These are phyloP conservation scores for Phytophthora niederhauseri DNA, from an alignment of 352 stramenopile genomes.

Conservation along the genomic window DNA sequence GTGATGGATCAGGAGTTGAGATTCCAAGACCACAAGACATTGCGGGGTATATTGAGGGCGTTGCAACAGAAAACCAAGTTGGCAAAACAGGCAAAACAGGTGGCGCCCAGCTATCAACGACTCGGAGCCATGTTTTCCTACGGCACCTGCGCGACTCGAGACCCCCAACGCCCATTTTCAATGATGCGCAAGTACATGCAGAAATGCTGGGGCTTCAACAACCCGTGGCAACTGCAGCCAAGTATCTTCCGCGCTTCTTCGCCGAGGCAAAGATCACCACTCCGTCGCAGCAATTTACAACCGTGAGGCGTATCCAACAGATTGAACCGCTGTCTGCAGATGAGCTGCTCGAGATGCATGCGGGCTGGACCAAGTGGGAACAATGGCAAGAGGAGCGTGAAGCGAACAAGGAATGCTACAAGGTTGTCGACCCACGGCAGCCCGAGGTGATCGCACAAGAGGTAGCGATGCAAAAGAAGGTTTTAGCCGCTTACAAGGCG, in stretches of 20 bases:
- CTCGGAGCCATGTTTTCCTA: slow-evolving; percentile 25
- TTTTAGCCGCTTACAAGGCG: slow-evolving; percentile 71
- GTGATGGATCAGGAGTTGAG: slow-evolving; percentile 71
- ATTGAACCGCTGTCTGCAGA: slow-evolving; percentile 44
- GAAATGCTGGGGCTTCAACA: slow-evolving; percentile 44
- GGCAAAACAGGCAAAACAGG: slow-evolving; percentile 5
- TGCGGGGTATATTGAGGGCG: slow-evolving; percentile 29
- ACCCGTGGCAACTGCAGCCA: slow-evolving; percentile 52
- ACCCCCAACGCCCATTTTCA: slow-evolving; percentile 33
- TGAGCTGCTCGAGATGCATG: slow-evolving; percentile 47
- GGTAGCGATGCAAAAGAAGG: slow-evolving; percentile 64
- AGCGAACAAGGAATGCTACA: slow-evolving; percentile 70
- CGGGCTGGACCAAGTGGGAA: slow-evolving; percentile 45
- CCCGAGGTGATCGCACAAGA: slow-evolving; percentile 57
- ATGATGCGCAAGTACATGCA: slow-evolving; percentile 42
- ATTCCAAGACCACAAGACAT: slow-evolving; percentile 60
- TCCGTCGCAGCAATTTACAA: slow-evolving; percentile 39
- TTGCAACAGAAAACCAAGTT: slow-evolving; percentile 13
- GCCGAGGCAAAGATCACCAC: slow-evolving; percentile 20
- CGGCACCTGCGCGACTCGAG: slow-evolving; percentile 20
- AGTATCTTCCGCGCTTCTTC: slow-evolving; percentile 46
- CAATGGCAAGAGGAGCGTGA: slow-evolving; percentile 61
- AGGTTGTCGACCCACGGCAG: slow-evolving; percentile 61
- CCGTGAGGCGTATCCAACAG: slow-evolving; percentile 54
- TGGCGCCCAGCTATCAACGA: not conserved